Conservation (phyloP, 306 rosid species). For the Gastrolobium bilobum region DNA sequence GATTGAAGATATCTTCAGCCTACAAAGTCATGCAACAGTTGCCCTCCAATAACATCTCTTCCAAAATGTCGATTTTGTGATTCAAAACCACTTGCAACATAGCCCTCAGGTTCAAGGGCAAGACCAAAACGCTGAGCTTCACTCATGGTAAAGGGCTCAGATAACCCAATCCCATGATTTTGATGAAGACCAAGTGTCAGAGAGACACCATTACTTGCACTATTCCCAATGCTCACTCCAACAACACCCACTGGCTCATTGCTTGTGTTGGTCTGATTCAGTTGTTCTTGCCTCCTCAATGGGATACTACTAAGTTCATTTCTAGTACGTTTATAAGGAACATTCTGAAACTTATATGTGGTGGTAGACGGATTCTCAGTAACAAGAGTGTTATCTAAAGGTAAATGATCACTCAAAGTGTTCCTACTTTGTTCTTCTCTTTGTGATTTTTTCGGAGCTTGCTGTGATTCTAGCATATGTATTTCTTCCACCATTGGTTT, state of each 20-base stretch:
- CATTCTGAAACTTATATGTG: conserved; percentile 50
- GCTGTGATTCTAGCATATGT: conserved; percentile 78
- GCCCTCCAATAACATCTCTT: conserved; percentile 74
- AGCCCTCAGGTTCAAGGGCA: conserved; percentile 66
- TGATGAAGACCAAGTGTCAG: conserved; percentile 91
- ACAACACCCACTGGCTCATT: conserved; percentile 61
- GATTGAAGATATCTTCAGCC: conserved; percentile 46
- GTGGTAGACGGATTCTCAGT: conserved; percentile 69
- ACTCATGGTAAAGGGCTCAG: conserved; percentile 77
- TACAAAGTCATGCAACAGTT: conserved; percentile 83
- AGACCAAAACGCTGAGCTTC: conserved; percentile 76
- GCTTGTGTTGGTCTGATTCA: conserved; percentile 57
- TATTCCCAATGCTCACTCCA: conserved; percentile 51
- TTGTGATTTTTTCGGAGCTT: conserved; percentile 60
- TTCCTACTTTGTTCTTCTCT: conserved; percentile 54
- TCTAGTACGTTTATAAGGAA: conserved; percentile 51
- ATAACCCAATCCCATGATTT: conserved; percentile 70
- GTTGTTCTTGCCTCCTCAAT: conserved; percentile 51
- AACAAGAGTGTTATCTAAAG: conserved; percentile 55
- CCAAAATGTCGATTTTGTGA: conserved; percentile 82
- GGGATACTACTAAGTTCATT: conserved; percentile 55
- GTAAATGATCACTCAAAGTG: conserved; percentile 57
- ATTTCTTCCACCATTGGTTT: conserved; percentile 99
- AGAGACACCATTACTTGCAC: conserved; percentile 69
- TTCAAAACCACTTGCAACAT: conserved; percentile 71